A percentile compares a stretch with the other conserved stretches of the same genome.
Evolutionary conservation across 179 eudicot species (phyloP).

Genomic region (Silene vulgaris): DNA sequence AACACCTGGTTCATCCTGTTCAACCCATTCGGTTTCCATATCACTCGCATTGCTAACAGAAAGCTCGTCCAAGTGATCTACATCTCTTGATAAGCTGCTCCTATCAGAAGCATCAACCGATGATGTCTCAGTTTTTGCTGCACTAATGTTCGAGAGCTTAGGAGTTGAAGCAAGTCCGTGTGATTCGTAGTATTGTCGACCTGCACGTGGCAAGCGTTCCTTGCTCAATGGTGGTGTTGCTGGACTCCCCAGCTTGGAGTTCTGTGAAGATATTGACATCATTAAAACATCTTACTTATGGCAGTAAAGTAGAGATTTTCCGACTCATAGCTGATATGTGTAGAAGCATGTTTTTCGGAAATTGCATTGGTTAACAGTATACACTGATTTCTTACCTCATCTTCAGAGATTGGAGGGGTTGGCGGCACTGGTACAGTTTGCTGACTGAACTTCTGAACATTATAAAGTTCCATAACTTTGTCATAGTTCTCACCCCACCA

Average conservation of each 20-base stretch:
- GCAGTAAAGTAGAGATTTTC: too few species aligned
- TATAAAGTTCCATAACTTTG: constrained; percentile 81
- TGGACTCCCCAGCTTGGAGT: constrained; percentile 41
- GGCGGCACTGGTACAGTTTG: constrained; percentile 66
- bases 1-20: constrained; percentile 53
- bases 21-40: constrained; percentile 47
- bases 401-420: constrained; percentile 64
- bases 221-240: constrained; percentile 45
- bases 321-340: too few species aligned
- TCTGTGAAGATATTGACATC: constrained; percentile 21
- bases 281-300: too few species aligned
- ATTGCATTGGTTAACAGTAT: too few species aligned
- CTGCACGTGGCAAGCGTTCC: constrained; percentile 39
- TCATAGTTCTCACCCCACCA: constrained; percentile 96
- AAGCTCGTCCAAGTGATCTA: constrained; percentile 58
- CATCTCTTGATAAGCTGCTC: constrained; percentile 45
- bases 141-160: constrained; percentile 71
- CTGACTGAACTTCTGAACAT: constrained; percentile 70
- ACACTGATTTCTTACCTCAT: constrained; percentile 79
- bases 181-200: constrained; percentile 37
- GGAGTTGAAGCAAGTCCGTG: constrained; percentile 71
- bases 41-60: constrained; percentile 45
- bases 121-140: constrained; percentile 66
- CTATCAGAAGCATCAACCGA: constrained; percentile 54
- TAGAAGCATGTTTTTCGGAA: too few species aligned